Evolutionary conservation across 106 monocot species (phyloP).

Genomic region (Allium cepa): DNA sequence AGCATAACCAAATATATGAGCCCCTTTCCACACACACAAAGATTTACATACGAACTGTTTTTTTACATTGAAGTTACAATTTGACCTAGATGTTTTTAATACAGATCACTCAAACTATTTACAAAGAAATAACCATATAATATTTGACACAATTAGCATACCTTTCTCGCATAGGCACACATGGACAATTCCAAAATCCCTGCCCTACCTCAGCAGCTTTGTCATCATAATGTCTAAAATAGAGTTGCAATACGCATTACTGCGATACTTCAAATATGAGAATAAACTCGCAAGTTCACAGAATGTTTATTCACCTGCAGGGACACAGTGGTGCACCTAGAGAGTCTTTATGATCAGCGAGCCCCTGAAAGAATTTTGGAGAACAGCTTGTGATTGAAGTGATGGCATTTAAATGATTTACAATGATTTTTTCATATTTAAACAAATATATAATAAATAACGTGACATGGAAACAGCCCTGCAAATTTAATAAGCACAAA

Average conservation of each 20-base stretch:
- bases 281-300: not conserved
- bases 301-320: constrained; percentile 63
- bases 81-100: no score
- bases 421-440: no score
- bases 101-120: no score
- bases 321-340: constrained; percentile 96
- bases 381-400: no score
- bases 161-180: constrained; percentile 99
- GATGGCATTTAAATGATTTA: no score
- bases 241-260: not conserved
- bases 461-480: no score
- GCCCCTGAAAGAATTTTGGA: constrained; percentile 39
- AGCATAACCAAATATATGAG: no score
- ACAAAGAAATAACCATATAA: not conserved
- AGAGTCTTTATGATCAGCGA: constrained; percentile 94
- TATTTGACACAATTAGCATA: constrained; percentile 1
- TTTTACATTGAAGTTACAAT: no score
- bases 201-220: constrained; percentile 92
- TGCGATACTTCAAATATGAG: not conserved
- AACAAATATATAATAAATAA: no score
- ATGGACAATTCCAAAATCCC: constrained; percentile 99
- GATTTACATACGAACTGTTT: no score
- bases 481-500: no score
- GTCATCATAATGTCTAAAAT: constrained; percentile 95
- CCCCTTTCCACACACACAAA: no score